These are phyloP conservation scores for Nemophila menziesii DNA, from an alignment of 257 asterid species.

Conservation along the genomic window DNA sequence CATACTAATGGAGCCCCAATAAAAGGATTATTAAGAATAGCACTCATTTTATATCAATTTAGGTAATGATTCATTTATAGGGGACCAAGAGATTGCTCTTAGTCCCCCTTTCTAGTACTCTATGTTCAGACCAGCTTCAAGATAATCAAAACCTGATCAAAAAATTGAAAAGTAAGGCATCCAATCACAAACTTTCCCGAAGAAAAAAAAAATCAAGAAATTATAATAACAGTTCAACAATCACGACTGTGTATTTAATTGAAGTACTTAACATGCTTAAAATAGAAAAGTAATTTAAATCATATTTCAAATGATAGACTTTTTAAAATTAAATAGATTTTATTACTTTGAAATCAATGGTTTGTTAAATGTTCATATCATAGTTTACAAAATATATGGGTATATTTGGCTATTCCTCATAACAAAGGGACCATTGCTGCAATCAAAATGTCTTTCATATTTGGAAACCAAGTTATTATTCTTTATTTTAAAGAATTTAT, in stretches of 20 bases:
- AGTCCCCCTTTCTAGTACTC: constrained; percentile 43
- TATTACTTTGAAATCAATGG: background rate
- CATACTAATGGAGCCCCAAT: constrained; percentile 47
- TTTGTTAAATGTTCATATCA: background rate
- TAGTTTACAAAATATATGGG: background rate
- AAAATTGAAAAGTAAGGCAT: background rate
- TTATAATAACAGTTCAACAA: background rate
- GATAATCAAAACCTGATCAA: constrained; percentile 14
- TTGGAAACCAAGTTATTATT: background rate
- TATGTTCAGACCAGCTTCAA: constrained; percentile 5
- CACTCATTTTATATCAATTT: constrained; percentile 38
- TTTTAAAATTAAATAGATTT: background rate
- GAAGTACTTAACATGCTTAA: background rate
- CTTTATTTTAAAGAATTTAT: no score
- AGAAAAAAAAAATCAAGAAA: background rate
- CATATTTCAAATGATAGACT: background rate
- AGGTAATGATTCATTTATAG: constrained; percentile 33
- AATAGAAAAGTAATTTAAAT: background rate
- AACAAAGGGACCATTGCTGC: background rate
- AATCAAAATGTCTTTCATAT: background rate
- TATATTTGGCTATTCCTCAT: background rate
- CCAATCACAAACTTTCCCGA: background rate
- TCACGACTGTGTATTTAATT: background rate
- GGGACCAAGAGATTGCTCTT: constrained; percentile 91
- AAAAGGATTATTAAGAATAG: constrained; percentile 43